Base-by-base conservation (phyloP, 441 rosid genomes). In the Capsella rubella region DNA sequence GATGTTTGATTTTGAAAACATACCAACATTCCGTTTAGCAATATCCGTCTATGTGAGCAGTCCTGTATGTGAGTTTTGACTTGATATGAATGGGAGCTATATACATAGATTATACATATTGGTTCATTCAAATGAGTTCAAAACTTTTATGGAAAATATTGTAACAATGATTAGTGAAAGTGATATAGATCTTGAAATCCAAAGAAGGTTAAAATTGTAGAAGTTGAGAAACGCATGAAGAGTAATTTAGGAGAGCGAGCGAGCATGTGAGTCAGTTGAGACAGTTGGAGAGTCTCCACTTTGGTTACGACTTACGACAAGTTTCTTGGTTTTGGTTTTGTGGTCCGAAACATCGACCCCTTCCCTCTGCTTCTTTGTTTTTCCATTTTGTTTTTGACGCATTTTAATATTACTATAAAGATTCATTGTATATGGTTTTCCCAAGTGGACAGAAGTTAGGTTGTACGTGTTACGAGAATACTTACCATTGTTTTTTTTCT, bases 261-360 rank as follows among this genome's bases (percentile, higher is more conserved):
- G 25, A 21, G 40, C 79, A 75, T 69, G 71, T 76, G 66, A 37
- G 21, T 46, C 59, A 62, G 71, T 76, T 69, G 79, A 63, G 32
- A 70, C 80, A 70, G 67, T 76, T 70, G 75, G 55, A 76, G 55
- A 65, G 62, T 76, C 71, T 14, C 16, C 16, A 32, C 64, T 76
- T 46, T 65, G 43, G 25, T 21, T 21, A 21, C 25, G 25, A 21
- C 25, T 68, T 54, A 61, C 69, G 21, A 75, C 73, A 43, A 52
- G 13, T 62, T 34, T 69, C 66, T 63, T 63, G 71, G 79, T 63
- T 46, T 76, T 39, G 12, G 71, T 56, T 21, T 76, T 70, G 80
- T 64, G 76, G 76, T 70, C 76, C 76, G 67, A 64, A 76, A 70
- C 80, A 70, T 76, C 61, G 80, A 76, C 80, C 80, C 80, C 42